These are phyloP conservation scores for Eucalyptus lansdowneana DNA, from an alignment of 345 rosid genomes.

Conservation along the genomic window DNA sequence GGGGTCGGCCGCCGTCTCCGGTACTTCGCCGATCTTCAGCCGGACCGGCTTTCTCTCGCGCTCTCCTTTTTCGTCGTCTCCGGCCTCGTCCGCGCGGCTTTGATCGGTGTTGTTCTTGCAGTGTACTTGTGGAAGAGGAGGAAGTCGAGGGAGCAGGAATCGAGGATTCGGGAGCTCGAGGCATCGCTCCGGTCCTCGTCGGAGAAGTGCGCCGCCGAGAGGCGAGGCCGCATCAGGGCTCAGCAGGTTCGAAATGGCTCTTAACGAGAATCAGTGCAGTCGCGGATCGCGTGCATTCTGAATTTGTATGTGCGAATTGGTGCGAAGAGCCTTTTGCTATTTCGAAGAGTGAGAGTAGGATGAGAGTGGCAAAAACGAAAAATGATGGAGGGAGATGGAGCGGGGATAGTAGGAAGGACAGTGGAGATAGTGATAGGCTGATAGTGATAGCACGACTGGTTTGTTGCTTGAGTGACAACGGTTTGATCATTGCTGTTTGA, in stretches of 20 bases:
- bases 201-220: constrained; percentile 64
- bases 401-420: background rate
- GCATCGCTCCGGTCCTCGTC: constrained; percentile 43
- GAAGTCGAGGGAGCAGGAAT: constrained; percentile 13
- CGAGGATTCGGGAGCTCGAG: constrained; percentile 37
- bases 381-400: background rate
- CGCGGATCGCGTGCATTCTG: background rate
- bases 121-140: constrained; percentile 43
- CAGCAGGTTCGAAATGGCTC: constrained; percentile 42
- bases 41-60: background rate
- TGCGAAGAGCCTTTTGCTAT: background rate
- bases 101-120: background rate
- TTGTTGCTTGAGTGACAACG: background rate
- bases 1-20: constrained; percentile 8
- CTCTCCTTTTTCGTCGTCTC: background rate
- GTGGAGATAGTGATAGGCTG: background rate
- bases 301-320: background rate
- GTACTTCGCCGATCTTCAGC: background rate
- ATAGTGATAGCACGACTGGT: background rate
- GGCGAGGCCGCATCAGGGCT: constrained; percentile 84
- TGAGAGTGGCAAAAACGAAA: background rate
- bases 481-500: background rate
- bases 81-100: background rate
- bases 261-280: background rate
- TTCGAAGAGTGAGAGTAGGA: background rate